Evolutionary conservation across 2,329 filamentous ascomycete species (phyloP), one percentile per base, ranked within the genome.

Genomic region (Keithomyces neogunnii): DNA sequence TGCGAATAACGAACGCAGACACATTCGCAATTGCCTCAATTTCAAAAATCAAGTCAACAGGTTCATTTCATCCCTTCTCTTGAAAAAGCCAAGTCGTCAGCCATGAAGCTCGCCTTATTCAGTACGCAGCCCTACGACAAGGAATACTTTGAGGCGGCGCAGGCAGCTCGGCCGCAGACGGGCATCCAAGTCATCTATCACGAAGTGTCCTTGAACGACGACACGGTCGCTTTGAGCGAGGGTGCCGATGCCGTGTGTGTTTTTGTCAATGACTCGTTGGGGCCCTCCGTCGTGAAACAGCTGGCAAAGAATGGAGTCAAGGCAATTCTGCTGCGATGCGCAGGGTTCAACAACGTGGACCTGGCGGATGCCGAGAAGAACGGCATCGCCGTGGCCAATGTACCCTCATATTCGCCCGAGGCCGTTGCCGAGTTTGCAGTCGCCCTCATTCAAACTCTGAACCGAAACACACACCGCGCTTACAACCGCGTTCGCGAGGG

Each of bases 361-460:
- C 75, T 86, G 28, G 62, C 64, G 19, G 69, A 72, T 1, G 84
- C 84, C 50, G 69, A 74, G 57, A 61, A 64, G 26, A 72, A 81
- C 3, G 75, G 76, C 51, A 67, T 87, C 56, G 78, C 79, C 59
- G 81, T 86, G 44, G 81, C 81, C 57, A 81, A 83, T 53, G 83
- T 87, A 35, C 83, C 84, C 1, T 77, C 80, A 3, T 87, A 87
- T 68, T 83, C 81, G 6, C 84, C 84, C 53, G 80, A 86, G 64
- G 80, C 83, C 2, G 84, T 87, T 2, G 83, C 83, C 56, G 84
- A 87, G 70, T 86, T 85, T 60, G 77, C 81, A 40, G 75, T 86
- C n/a, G 80, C 82, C 2, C 71, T 86, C 53, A 71, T 86, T 49
- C 81, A 85, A 69, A 84, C 82, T 1, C 71, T 86, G 43, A 84